Evolutionary conservation across 805 yeast genomes (phyloP), one percentile per base, ranked within the genome.

Genomic region (Grigorovia humatica): DNA sequence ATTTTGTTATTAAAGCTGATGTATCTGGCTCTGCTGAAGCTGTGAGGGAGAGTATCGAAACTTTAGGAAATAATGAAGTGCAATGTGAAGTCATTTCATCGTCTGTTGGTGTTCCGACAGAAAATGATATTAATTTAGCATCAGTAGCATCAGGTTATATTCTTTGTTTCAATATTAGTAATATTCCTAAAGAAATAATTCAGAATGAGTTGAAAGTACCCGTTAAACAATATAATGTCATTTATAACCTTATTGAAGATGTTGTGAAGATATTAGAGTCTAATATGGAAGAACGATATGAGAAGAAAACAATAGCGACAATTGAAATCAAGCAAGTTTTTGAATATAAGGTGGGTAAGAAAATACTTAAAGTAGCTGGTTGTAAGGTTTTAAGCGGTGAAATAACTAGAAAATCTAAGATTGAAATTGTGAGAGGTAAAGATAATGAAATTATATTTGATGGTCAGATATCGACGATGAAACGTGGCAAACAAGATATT

Each of bases 11-110:
- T 40, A 88, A 87, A 63, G 86, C 96, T 0, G 99, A 93, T 69
- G 97, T 91, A 1, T 82, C 83, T 58, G 99, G 99, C 0, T 90
- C 98, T 0, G 85, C 87, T 0, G 99, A 93, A 64, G 99, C 99
- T 1, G 85, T 93, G 38, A 76, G 73, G 42, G 96, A 90, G 65
- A 81, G 91, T 58, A 80, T 93, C 47, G 74, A 76, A 53, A 82
- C 82, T 12, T 69, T 93, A n/a, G 97, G 97, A 7, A 90, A 91
- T 65, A 86, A 85, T 1, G 95, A 87, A 62, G 91, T 91, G 7
- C 72, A 74, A 54, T 79, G 89, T 4, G 68, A 74, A n/a, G 81
- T 91, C 1, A 67, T 93, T 3, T 78, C 78, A 45, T 77, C 82
- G 41, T 89, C 83, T 27, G 96, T 90, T 7, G 98, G 98, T 5